Conservation (phyloP, 2,329 filamentous ascomycete species). For the Sarocladiaceae sp. region DNA sequence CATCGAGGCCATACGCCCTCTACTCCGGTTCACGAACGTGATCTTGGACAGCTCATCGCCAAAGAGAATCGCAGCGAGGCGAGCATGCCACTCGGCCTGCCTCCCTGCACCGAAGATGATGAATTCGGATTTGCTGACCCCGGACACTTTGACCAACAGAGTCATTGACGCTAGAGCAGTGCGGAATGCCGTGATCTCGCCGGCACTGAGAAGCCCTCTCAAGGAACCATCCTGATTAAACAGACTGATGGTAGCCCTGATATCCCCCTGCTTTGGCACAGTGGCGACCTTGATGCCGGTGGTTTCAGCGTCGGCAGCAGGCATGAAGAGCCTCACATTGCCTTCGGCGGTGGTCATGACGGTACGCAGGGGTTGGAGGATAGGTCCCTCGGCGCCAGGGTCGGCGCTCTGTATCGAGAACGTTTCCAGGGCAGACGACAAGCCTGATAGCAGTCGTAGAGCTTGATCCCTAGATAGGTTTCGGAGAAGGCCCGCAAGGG, state of each 20-base stretch:
- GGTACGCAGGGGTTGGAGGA: slow-evolving; percentile 3
- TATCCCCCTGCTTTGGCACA: slow-evolving; percentile 7
- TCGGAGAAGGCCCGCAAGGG: slow-evolving; percentile 2
- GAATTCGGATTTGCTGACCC: slow-evolving; percentile 18
- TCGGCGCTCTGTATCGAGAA: slow-evolving; percentile 1
- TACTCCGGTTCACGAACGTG: slow-evolving; percentile 26
- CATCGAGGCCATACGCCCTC: slow-evolving; percentile 12
- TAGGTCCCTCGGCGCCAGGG: not conserved
- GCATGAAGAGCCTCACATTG: slow-evolving; percentile 8
- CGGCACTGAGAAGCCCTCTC: slow-evolving; percentile 58
- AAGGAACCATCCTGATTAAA: slow-evolving; percentile 51
- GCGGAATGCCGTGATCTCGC: slow-evolving; percentile 63
- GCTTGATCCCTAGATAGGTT: slow-evolving; percentile 1
- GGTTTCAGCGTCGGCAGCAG: slow-evolving; percentile 3
- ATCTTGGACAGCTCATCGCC: slow-evolving; percentile 18
- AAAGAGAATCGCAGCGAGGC: slow-evolving; percentile 52
- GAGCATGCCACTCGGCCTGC: slow-evolving; percentile 56
- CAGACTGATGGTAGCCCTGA: slow-evolving; percentile 37
- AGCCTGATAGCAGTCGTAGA: not conserved
- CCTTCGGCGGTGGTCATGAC: slow-evolving; percentile 8
- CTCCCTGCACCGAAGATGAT: slow-evolving; percentile 17
- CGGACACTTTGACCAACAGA: slow-evolving; percentile 40
- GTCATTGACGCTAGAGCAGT: slow-evolving; percentile 59
- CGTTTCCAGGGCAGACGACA: not conserved
- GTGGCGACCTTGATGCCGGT: slow-evolving; percentile 8